Percentiles rank a stretch among this genome's conserved stretches.
Conservation (phyloP, 2,329 filamentous ascomycete species). For the Leptodontidium sp. region DNA sequence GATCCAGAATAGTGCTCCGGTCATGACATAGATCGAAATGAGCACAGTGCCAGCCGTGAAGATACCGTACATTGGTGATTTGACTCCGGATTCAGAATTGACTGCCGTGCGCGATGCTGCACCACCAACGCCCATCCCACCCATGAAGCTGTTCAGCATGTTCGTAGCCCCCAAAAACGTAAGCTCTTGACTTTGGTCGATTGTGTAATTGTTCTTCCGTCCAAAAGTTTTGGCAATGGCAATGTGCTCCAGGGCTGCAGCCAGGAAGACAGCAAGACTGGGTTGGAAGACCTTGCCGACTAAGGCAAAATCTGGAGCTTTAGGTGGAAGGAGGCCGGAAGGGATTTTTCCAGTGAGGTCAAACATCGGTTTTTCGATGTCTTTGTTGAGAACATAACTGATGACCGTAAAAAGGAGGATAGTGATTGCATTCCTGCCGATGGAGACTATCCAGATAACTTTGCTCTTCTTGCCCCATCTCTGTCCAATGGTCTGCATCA, state of each 20-base stretch:
- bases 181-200: conserved; percentile 71
- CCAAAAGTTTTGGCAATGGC: conserved; percentile 71
- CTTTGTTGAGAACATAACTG: conserved; percentile 67
- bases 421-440: conserved; percentile 67
- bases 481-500: conserved; percentile 59
- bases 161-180: conserved; percentile 69
- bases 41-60: conserved; percentile 70
- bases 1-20: conserved; percentile 71
- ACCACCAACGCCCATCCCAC: conserved; percentile 68
- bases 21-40: conserved; percentile 69
- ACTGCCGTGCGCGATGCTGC: conserved; percentile 74
- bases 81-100: conserved; percentile 70
- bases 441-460: conserved; percentile 65
- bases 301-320: conserved; percentile 55
- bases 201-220: conserved; percentile 67
- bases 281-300: conserved; percentile 61
- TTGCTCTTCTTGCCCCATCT: conserved; percentile 66
- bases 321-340: conserved; percentile 61
- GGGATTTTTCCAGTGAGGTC: conserved; percentile 65
- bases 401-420: conserved; percentile 70
- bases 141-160: conserved; percentile 71
- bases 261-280: conserved; percentile 64
- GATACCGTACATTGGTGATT: conserved; percentile 66
- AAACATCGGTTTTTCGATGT: conserved; percentile 50
- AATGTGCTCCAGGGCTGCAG: conserved; percentile 62